phyloP scores from a whole-genome alignment of 148 eudicot species.

The Gaultheria prostrata region DNA sequence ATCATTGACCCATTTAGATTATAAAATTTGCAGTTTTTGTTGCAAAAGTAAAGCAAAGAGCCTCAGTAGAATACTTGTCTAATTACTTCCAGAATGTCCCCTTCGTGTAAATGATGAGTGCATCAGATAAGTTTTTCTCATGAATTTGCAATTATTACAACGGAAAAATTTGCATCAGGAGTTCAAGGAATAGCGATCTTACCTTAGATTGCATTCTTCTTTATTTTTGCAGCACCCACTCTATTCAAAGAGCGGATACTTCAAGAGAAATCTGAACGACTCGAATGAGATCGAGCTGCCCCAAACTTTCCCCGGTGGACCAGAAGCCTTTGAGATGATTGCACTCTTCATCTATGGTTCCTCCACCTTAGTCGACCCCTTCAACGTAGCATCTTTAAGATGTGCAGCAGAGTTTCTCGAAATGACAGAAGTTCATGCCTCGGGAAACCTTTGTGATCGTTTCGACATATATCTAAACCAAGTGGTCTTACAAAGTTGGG shows the following conservation, averaged over 20 bases:
- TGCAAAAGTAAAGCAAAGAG: neutral
- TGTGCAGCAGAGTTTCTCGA: conserved; percentile 91
- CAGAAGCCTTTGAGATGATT: conserved; percentile 87
- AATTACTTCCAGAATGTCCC: neutral
- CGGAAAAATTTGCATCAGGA: neutral
- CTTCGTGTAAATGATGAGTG: neutral
- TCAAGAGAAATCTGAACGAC: conserved; percentile 52
- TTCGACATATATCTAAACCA: conserved; percentile 87
- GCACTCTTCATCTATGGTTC: conserved; percentile 88
- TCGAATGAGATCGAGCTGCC: conserved; percentile 63
- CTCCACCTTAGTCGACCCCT: conserved; percentile 75
- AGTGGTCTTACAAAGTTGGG: conserved; percentile 86
- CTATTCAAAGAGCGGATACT: conserved; percentile 74
- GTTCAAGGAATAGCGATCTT: neutral
- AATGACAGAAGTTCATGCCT: conserved; percentile 56
- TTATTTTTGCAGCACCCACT: conserved; percentile 54
- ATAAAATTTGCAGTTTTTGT: neutral
- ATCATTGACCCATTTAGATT: neutral
- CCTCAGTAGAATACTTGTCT: neutral
- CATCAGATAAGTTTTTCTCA: neutral
- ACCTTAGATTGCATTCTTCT: neutral
- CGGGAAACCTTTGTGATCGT: conserved; percentile 68
- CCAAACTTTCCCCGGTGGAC: conserved; percentile 78
- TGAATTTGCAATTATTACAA: neutral
- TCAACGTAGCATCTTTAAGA: conserved; percentile 71